Base-by-base conservation (phyloP, 495 filamentous ascomycete genomes). In the Penicillium waksmanii region DNA sequence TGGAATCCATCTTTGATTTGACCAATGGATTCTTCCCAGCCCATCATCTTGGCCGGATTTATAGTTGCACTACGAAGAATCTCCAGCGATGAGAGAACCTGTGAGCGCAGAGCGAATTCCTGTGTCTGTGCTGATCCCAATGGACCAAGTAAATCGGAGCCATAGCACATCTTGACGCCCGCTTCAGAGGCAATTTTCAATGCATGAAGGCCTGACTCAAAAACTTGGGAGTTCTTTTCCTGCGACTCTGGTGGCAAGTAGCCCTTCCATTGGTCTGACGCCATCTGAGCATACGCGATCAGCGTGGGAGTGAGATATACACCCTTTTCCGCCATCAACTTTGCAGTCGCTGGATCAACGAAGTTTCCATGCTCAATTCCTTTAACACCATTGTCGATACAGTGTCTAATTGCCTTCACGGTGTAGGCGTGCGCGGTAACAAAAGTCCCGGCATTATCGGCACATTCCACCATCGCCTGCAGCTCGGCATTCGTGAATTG, bases 331-430 rank as follows among this genome's bases (percentile, higher is more conserved):
- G 71, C 77, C 75, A 82, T 79, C 35, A 78, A 67, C 57, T 69
- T 57, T 3, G 82, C 83, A 15, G 82, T 84, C 15, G 71, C 70
- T 18, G 71, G 56, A 49, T 85, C 82, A 19, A 85, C 66, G 19
- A 85, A 69, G 51, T 84, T 85, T 0, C 82, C 82, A 60, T 85
- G 82, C 66, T 86, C 83, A 55, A 84, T 85, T 1, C 82, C 81
- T 12, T 56, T 73, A 3, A 82, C 82, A 1, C 83, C 83, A 58
- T 85, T 83, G 35, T 80, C 72, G 13, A 86, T 70, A 1, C 80
- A 82, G 53, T 82, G 80, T 15, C 75, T 72, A 46, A 86, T 84
- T 3, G 80, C 71, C 38, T 71, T 64, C 7, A 76, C 64, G 0
- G 80, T 84, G 54, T 86, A 84, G 0, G 82, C 82, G 55, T 86